Evolutionary conservation across 148 eudicot species (phyloP).

Genomic region (Oxyria digyna): DNA sequence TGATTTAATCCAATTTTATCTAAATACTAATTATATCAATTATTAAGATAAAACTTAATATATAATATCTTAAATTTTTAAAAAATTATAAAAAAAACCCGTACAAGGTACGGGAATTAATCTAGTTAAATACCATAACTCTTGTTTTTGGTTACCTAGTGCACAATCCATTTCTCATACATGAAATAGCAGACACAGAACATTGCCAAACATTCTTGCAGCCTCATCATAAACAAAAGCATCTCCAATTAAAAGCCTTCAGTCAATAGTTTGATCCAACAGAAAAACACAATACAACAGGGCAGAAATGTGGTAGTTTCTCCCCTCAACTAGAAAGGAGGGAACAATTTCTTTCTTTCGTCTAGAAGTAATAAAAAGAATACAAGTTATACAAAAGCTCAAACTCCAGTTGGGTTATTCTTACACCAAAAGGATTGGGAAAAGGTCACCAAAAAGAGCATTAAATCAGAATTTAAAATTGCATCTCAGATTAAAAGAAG

Average conservation of each 20-base stretch:
- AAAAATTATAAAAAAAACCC: too few species aligned
- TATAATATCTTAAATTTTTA: too few species aligned
- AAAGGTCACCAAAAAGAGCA: neutral
- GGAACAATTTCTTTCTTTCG: neutral
- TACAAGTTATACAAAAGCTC: conserved; percentile 3
- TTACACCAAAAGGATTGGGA: neutral
- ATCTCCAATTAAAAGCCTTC: neutral
- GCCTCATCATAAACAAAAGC: neutral
- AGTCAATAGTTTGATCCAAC: neutral
- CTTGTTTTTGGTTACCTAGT: too few species aligned
- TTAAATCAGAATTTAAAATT: neutral
- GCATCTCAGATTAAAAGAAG: neutral
- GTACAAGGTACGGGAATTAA: too few species aligned
- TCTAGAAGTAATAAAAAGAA: neutral
- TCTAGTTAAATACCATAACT: too few species aligned
- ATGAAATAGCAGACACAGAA: too few species aligned
- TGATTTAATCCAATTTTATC: too few species aligned
- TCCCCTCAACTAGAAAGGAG: conserved; percentile 1
- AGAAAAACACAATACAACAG: neutral
- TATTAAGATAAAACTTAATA: too few species aligned
- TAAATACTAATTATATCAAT: too few species aligned
- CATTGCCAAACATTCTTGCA: too few species aligned
- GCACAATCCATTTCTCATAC: too few species aligned
- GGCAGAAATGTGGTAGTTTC: neutral
- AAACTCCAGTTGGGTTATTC: neutral